A percentile compares a stretch with the other conserved stretches of the same genome.
These are phyloP conservation scores for Ochromonas danica DNA, from an alignment of 108 stramenopile species.

Conservation along the genomic window DNA sequence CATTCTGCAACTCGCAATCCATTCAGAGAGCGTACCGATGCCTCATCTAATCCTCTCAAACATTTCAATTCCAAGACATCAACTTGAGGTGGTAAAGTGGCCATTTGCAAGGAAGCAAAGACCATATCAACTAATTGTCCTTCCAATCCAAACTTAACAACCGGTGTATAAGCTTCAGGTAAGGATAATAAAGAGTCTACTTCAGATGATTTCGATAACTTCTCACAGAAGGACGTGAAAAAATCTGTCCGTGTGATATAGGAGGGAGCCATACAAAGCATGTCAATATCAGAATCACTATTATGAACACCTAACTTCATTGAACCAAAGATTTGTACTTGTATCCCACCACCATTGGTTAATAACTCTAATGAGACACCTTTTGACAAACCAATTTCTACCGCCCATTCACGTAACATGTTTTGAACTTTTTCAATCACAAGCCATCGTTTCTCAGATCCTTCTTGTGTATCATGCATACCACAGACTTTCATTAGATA, in stretches of 20 bases:
- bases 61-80: conserved; percentile 29
- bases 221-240: conserved; percentile 12
- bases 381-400: background rate
- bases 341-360: conserved; percentile 20
- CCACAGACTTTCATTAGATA: background rate
- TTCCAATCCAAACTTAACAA: conserved; percentile 20
- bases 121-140: conserved; percentile 32
- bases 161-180: conserved; percentile 35
- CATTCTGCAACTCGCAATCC: conserved; percentile 30
- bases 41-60: conserved; percentile 19
- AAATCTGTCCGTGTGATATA: conserved; percentile 19
- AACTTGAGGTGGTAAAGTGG: background rate
- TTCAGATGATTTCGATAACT: background rate
- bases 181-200: background rate
- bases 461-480: conserved; percentile 25
- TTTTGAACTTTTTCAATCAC: background rate
- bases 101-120: conserved; percentile 18
- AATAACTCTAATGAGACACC: background rate
- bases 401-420: conserved; percentile 27
- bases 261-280: conserved; percentile 22
- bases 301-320: conserved; percentile 9
- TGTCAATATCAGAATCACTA: conserved; percentile 26
- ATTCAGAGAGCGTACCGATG: conserved; percentile 8
- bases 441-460: background rate
- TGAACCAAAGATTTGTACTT: conserved; percentile 19